Percentiles rank a stretch among this genome's conserved stretches.
Evolutionary conservation across 2,329 filamentous ascomycete species (phyloP).

Genomic region (Colletotrichum sp.): DNA sequence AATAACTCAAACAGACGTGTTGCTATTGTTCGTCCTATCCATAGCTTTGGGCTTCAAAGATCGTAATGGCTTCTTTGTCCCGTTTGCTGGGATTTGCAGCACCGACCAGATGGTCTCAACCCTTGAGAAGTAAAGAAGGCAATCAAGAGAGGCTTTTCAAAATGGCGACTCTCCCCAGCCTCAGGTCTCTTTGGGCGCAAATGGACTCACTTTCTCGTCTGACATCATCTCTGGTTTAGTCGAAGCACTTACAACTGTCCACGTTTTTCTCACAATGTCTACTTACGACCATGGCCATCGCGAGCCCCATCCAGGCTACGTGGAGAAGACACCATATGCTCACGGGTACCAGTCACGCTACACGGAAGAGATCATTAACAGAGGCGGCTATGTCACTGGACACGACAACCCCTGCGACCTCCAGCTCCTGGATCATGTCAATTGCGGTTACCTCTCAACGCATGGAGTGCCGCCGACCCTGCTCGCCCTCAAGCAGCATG

Average conservation of each 20-base stretch:
- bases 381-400: not conserved
- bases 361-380: not conserved
- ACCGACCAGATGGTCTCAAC: not conserved
- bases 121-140: not conserved
- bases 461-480: constrained; percentile 56
- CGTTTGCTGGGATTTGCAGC: not conserved
- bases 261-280: not conserved
- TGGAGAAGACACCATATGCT: constrained; percentile 17
- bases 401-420: constrained; percentile 22
- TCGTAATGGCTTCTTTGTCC: not conserved
- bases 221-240: not conserved
- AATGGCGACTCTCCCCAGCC: not conserved
- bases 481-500: constrained; percentile 64
- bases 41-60: not conserved
- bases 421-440: constrained; percentile 46
- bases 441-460: constrained; percentile 64
- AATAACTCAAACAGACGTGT: no score
- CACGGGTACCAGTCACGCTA: constrained; percentile 16
- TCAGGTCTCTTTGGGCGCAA: not conserved
- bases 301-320: not conserved
- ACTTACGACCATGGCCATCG: not conserved
- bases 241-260: not conserved
- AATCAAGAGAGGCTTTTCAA: not conserved
- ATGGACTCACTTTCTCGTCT: not conserved
- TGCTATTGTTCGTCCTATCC: not conserved